Evolutionary conservation across 306 rosid genomes (phyloP), one percentile per base, ranked within the genome.

Genomic region (Hippophae gyantsensis): DNA sequence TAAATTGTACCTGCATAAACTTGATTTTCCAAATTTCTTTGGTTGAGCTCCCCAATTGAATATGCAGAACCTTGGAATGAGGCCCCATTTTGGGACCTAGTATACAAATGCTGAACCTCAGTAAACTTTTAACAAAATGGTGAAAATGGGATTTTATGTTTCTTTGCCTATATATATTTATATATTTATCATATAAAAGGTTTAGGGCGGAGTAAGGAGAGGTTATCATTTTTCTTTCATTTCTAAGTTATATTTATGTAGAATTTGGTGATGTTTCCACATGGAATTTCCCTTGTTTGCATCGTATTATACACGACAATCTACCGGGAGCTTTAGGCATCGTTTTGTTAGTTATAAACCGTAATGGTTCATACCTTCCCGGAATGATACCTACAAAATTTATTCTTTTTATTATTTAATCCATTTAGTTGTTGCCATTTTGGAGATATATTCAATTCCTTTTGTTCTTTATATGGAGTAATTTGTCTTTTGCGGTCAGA

Each of bases 311-410:
- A 11, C 41, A 42, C 45, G 11, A 6, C 27, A 12, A 47, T 48
- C 47, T 9, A 0, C n/a, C n/a, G 0, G 48, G 51, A 55, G 61
- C 48, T 26, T 47, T 47, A 49, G 54, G 8, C 42, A 40, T 48
- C 0, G 5, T 1, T 56, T 56, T 9, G 44, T 45, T 7, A 10
- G 3, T 48, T 47, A 6, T 43, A 40, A 52, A 32, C 25, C 12
- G 14, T 45, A 65, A 65, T 18, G 10, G 62, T 56, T 65, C 62
- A 48, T 3, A n/a, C 48, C 49, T 40, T 65, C 14, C 14, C 43
- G 7, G 56, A 48, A 58, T 25, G 6, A 13, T 58, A 55, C n/a
- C 26, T 10, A 56, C 25, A 47, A 56, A 7, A 38, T 13, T n/a
- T 14, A 47, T 40, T 32, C 55, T 13, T n/a, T 14, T 3, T 48